Percentiles rank a stretch among this genome's conserved stretches.
Evolutionary conservation across 345 rosid genomes (phyloP).

Genomic region (Populus tremula): DNA sequence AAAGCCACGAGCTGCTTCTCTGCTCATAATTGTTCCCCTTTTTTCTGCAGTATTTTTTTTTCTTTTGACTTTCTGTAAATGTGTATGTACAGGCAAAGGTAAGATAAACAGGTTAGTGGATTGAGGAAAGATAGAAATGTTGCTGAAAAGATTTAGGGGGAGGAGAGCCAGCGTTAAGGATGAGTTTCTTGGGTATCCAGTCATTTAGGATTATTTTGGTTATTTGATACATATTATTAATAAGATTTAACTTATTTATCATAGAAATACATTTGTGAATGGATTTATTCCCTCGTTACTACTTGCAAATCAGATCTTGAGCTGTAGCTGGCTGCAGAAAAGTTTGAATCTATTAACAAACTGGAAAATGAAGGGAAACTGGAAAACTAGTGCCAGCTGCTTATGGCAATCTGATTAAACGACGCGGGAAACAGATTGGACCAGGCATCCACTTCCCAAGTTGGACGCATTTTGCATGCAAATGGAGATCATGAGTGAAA

Average conservation of each 20-base stretch:
- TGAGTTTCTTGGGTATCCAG: not conserved
- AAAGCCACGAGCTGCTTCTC: slow-evolving; percentile 6
- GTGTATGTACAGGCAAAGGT: not conserved
- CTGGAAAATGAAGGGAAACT: not conserved
- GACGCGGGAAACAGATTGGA: not conserved
- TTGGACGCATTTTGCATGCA: not conserved
- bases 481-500: not conserved
- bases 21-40: not conserved
- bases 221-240: not conserved
- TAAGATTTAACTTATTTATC: not conserved
- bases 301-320: not conserved
- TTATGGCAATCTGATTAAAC: not conserved
- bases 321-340: not conserved
- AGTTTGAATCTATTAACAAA: not conserved
- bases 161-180: not conserved
- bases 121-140: not conserved
- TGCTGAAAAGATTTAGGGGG: not conserved
- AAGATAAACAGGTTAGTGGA: not conserved
- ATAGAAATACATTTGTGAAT: not conserved
- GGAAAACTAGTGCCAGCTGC: not conserved
- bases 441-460: not conserved
- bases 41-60: not conserved
- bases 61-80: not conserved
- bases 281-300: not conserved
- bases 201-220: not conserved